Base-by-base conservation (phyloP, 768 basidiomycete genomes). In the Suillus hirtellus region DNA sequence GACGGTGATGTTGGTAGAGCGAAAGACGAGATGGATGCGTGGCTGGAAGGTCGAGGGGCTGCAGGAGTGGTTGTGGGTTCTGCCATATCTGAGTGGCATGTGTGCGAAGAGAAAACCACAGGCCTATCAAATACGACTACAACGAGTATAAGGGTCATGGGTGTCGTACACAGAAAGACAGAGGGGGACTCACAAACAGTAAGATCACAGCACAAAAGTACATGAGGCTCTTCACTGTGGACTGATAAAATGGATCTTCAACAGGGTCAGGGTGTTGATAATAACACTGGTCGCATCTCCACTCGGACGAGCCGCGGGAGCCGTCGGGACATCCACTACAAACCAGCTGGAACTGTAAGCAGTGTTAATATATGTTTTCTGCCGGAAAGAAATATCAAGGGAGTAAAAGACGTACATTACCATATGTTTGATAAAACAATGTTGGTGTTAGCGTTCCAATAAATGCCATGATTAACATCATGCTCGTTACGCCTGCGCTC, bases 391-490 rank as follows among this genome's bases (percentile, higher is more conserved):
- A 68, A 49, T 2, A 58, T 1, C 7, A 12, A 58, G 11, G 10
- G 40, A 63, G 27, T 17, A 66, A 34, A n/a, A 62, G 19, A 84
- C 94, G 77, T 71, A 98, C 96, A 67, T 93, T 95, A 59, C 97
- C 97, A 74, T 96, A 99, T 11, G 90, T 95, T 75, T 99, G 96
- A 77, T 99, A 99, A 76, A 99, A 99, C 72, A 99, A 73, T 0
- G 97, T 99, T 2, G 97, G 97, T 0, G 95, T 87, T 63, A 99
- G 80, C 2, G 93, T 93, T 14, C 97, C 97, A 65, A 99, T 96
- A 74, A 99, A 93, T 14, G 97, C 97, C 96, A 99, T 99, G 78
- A 99, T 99, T 74, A 99, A 76, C 93, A 99, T 96, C 81, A 97
- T 97, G 73, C 95, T 97, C 0, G 97, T 99, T 17, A 99, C 97